phyloP scores from a whole-genome alignment of 2,329 filamentous ascomycete genomes.

The Teratosphaeriaceae sp. region DNA sequence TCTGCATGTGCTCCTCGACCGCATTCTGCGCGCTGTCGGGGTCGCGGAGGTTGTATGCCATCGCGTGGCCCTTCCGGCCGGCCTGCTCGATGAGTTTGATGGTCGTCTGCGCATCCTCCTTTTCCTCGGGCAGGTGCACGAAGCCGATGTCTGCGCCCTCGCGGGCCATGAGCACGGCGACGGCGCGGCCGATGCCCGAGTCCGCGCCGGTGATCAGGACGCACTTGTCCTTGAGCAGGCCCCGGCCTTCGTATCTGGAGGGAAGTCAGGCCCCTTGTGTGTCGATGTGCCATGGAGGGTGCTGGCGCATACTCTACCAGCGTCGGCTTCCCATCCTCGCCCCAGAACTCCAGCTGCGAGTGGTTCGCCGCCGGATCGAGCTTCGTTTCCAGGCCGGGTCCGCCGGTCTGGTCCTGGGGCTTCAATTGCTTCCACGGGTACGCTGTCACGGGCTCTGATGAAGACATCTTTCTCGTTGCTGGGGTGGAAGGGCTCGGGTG shows the following conservation, averaged over 20 bases:
- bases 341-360: conserved; percentile 28
- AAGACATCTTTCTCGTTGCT: conserved; percentile 1
- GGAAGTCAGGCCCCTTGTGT: not conserved
- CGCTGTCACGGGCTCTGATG: conserved; percentile 14
- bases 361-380: conserved; percentile 26
- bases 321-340: conserved; percentile 25
- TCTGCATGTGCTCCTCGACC: conserved; percentile 58
- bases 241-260: conserved; percentile 59
- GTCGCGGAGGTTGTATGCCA: conserved; percentile 58
- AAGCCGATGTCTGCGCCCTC: conserved; percentile 72
- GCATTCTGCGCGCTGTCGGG: conserved; percentile 62
- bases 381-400: conserved; percentile 26
- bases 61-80: conserved; percentile 58
- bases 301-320: conserved; percentile 16
- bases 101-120: conserved; percentile 68
- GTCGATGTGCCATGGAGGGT: not conserved
- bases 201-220: conserved; percentile 78
- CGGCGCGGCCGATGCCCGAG: conserved; percentile 69
- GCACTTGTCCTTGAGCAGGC: conserved; percentile 67
- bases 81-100: conserved; percentile 62
- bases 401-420: conserved; percentile 26
- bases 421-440: conserved; percentile 19
- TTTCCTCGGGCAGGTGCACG: conserved; percentile 67
- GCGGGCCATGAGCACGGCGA: conserved; percentile 70
- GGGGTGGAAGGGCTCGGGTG: not conserved